A percentile compares a stretch with the other conserved stretches of the same genome.
Conservation (phyloP, 768 basidiomycete species). For the Heimioporus sp. region DNA sequence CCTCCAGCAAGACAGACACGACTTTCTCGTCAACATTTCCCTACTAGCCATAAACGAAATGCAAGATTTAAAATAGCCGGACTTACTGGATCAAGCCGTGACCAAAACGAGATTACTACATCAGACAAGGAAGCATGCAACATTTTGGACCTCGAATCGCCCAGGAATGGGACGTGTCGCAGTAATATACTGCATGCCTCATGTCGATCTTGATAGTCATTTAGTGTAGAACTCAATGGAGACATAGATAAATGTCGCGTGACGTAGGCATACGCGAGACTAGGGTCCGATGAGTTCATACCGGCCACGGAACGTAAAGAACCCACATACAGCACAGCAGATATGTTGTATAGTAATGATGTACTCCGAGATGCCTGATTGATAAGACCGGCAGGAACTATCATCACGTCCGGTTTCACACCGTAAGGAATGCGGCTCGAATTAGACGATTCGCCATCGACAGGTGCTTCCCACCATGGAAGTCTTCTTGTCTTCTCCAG, state of each 20-base stretch:
- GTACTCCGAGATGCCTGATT: conserved; percentile 37
- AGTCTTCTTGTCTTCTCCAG: conserved; percentile 45
- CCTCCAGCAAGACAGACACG: conserved; percentile 54
- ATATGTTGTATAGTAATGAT: conserved; percentile 65
- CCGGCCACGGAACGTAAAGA: neutral
- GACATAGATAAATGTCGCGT: conserved; percentile 62
- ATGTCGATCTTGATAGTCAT: conserved; percentile 40
- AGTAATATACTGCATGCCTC: conserved; percentile 51
- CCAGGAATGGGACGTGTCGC: conserved; percentile 61
- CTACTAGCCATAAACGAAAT: conserved; percentile 24
- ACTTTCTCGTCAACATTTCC: conserved; percentile 36
- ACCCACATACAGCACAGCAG: conserved; percentile 58
- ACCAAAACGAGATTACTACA: conserved; percentile 64
- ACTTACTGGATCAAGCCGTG: conserved; percentile 48
- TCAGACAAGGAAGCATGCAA: conserved; percentile 49
- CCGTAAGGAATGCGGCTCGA: conserved; percentile 29
- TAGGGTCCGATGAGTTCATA: conserved; percentile 23
- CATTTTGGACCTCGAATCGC: conserved; percentile 56
- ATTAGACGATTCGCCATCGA: neutral
- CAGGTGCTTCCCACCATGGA: conserved; percentile 72
- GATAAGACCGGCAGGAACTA: conserved; percentile 45
- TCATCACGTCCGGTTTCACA: conserved; percentile 41
- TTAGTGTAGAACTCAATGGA: conserved; percentile 45
- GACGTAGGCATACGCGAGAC: conserved; percentile 66
- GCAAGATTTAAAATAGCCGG: neutral